Evolutionary conservation across 2,329 filamentous ascomycete genomes (phyloP).

Genomic region (Penicillium sp.): DNA sequence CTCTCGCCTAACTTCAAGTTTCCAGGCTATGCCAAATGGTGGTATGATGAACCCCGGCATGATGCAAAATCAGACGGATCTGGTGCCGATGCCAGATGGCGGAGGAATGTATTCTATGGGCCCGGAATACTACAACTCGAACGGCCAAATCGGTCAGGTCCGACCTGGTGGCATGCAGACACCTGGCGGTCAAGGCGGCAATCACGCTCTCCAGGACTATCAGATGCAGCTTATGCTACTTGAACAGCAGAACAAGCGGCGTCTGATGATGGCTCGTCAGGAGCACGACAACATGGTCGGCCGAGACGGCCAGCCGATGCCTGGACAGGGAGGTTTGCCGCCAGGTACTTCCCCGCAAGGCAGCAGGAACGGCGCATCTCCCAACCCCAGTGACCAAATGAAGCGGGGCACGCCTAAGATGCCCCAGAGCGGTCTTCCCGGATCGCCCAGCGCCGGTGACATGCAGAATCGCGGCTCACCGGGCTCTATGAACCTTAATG

Average conservation of each 20-base stretch:
- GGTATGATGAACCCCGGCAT: slow-evolving; percentile 58
- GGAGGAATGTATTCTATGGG: slow-evolving; percentile 40
- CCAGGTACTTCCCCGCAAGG: slow-evolving; percentile 56
- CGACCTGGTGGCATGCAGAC: slow-evolving; percentile 38
- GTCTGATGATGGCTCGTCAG: slow-evolving; percentile 62
- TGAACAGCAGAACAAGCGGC: slow-evolving; percentile 65
- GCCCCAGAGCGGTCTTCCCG: slow-evolving; percentile 52
- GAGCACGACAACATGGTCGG: slow-evolving; percentile 60
- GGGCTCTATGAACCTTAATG: slow-evolving; percentile 54
- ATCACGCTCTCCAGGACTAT: slow-evolving; percentile 65
- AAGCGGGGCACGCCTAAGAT: slow-evolving; percentile 60
- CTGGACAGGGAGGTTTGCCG: slow-evolving; percentile 46
- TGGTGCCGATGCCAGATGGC: slow-evolving; percentile 70
- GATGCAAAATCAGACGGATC: slow-evolving; percentile 72
- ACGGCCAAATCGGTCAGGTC: slow-evolving; percentile 51
- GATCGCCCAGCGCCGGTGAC: slow-evolving; percentile 55
- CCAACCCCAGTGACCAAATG: slow-evolving; percentile 60
- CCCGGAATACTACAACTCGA: slow-evolving; percentile 55
- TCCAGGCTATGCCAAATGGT: slow-evolving; percentile 74
- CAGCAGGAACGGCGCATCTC: slow-evolving; percentile 55
- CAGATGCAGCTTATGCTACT: slow-evolving; percentile 67
- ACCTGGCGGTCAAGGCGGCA: slow-evolving; percentile 44
- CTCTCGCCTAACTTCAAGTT: slow-evolving; percentile 68
- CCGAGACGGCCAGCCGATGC: slow-evolving; percentile 46
- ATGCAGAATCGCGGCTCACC: slow-evolving; percentile 60